phyloP scores from a whole-genome alignment of 805 yeast genomes.

The Monosporozyma servazzii region DNA sequence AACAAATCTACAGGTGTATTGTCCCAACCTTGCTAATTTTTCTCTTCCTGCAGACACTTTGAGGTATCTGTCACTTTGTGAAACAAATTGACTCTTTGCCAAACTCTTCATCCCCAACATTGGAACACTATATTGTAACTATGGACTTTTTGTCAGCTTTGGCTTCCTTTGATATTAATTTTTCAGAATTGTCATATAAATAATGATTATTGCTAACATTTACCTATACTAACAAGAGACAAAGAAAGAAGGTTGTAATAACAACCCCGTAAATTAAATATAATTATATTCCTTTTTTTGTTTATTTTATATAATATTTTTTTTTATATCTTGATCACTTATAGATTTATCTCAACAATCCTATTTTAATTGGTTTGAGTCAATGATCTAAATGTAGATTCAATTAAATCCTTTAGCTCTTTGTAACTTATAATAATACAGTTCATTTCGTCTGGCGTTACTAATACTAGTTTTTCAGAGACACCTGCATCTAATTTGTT shows the following conservation, averaged over 20 bases:
- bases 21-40: constrained; percentile 1
- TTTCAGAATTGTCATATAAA: too few relatives aligned
- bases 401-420: constrained; percentile 67
- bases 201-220: background rate
- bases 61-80: background rate
- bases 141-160: background rate
- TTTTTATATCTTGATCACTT: background rate
- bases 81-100: background rate
- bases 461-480: constrained; percentile 71
- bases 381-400: constrained; percentile 47
- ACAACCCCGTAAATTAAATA: background rate
- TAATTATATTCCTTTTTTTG: background rate
- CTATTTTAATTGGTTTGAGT: background rate
- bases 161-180: too few relatives aligned
- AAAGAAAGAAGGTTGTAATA: background rate
- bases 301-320: background rate
- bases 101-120: background rate
- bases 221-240: background rate
- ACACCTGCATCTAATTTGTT: constrained; percentile 90
- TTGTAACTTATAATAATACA: constrained; percentile 80
- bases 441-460: constrained; percentile 74
- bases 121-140: background rate
- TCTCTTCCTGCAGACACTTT: background rate
- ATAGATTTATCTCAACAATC: background rate
- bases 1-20: background rate